Base-by-base conservation (phyloP, 75 land plant genomes). In the Picea sitchensis region DNA sequence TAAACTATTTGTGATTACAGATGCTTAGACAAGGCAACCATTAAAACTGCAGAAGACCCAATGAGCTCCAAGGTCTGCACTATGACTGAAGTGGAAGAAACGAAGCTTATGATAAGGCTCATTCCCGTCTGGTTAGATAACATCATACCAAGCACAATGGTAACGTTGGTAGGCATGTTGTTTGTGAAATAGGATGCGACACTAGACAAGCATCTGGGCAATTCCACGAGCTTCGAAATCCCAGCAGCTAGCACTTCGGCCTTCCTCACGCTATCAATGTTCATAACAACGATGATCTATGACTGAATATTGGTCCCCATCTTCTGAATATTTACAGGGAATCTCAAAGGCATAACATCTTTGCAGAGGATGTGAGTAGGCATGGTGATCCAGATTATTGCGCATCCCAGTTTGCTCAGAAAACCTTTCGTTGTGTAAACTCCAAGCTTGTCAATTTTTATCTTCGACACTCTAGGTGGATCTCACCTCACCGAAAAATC, bases 121-220 rank as follows among this genome's bases (percentile, higher is more conserved):
- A 6, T 80, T 20, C 80, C 89, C 61, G 88, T 93, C 73, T 89
- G 86, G 87, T 32, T 88, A 0, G 84, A 85, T 47, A 82, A 85
- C 51, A 73, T 93, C 63, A 76, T 92, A 54, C 87, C 87, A 0
- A 77, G 85, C 78, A 79, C 84, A 63, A 80, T 85, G 3, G 81
- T 82, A 64, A 81, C 87, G 0, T 87, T 88, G 73, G 67, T 82
- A 71, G 80, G 82, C 62, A 87, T 86, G 17, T 77, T 89, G 32
- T 86, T 88, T 56, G 86, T 91, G 65, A 85, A 84, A 77, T 90
- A 93, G 76, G 92, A 91, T 15, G 78, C 86, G 11, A 91, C 94
- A 0, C 91, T 95, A 58, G 87, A 95, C 17, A 63, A 87, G 13
- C 44, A 32, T 65, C 64, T 95, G 78, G 96, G 95, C 6, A 41